Evolutionary conservation across 2,329 filamentous ascomycete species (phyloP).

Genomic region (Reticulascus tulasneorum): DNA sequence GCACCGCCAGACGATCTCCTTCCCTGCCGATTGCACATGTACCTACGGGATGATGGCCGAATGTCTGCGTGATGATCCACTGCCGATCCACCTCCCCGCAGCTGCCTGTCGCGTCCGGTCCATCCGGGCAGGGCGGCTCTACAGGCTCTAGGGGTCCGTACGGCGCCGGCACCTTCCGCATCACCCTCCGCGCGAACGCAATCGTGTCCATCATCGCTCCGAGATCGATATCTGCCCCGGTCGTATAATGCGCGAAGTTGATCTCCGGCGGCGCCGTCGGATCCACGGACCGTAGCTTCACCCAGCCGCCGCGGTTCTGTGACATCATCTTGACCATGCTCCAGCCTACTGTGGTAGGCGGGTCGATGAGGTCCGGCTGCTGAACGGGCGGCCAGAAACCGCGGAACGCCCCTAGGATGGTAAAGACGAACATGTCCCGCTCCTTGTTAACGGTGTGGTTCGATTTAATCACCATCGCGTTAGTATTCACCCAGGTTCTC

Average conservation of each 20-base stretch:
- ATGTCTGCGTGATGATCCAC: conserved; percentile 36
- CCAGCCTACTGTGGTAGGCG: conserved; percentile 2
- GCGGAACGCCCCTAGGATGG: conserved; percentile 47
- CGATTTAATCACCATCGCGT: neutral
- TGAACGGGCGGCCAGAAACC: conserved; percentile 7
- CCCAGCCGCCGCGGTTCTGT: conserved; percentile 53
- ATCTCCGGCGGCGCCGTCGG: conserved; percentile 61
- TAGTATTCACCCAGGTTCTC: conserved; percentile 7
- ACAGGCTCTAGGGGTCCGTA: conserved; percentile 16
- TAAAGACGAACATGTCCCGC: conserved; percentile 50
- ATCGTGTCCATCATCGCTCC: conserved; percentile 27
- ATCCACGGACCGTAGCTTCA: conserved; percentile 56
- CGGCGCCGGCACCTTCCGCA: neutral
- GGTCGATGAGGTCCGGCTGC: conserved; percentile 2
- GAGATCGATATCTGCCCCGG: conserved; percentile 43
- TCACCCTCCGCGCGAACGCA: conserved; percentile 17
- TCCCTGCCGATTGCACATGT: conserved; percentile 53
- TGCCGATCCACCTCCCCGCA: conserved; percentile 33
- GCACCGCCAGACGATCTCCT: conserved; percentile 48
- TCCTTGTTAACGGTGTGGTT: conserved; percentile 31
- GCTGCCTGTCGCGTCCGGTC: too few relatives aligned
- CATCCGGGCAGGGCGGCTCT: conserved; percentile 18
- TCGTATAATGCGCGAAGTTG: conserved; percentile 53
- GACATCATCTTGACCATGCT: conserved; percentile 23
- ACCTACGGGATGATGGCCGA: conserved; percentile 55